phyloP scores from a whole-genome alignment of 176 grass and related monocot species.

The Rhipidocladum racemiflorum region DNA sequence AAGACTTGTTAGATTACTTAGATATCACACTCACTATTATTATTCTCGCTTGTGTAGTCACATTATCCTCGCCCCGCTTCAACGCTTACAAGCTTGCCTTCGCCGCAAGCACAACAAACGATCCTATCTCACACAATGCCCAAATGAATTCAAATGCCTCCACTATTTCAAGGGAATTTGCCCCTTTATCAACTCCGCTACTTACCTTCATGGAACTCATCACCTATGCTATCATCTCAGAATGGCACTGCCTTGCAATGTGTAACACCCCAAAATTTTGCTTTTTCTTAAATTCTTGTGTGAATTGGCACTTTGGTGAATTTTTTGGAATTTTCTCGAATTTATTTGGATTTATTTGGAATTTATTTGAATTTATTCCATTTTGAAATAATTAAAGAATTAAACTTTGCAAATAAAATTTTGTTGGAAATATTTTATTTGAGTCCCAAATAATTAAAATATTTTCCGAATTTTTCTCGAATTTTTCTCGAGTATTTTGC shows the following conservation, averaged over 20 bases:
- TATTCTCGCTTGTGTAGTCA: constrained; percentile 51
- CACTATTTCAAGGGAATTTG: constrained; percentile 62
- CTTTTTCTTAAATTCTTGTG: too few species aligned
- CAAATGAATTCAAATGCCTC: constrained; percentile 49
- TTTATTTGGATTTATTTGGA: too few species aligned
- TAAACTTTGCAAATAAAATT: too few species aligned
- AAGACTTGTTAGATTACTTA: not conserved
- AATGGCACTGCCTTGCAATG: constrained; percentile 59
- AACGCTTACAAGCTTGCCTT: constrained; percentile 41
- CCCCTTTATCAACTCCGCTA: constrained; percentile 74
- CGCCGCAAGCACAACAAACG: constrained; percentile 49
- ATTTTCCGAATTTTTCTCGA: too few species aligned
- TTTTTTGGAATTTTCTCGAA: too few species aligned
- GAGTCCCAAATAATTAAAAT: too few species aligned
- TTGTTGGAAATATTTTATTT: too few species aligned
- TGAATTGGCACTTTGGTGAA: too few species aligned
- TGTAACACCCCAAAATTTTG: too few species aligned
- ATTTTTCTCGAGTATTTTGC: too few species aligned
- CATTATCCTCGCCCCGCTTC: constrained; percentile 65
- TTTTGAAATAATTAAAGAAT: too few species aligned
- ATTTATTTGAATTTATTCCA: too few species aligned
- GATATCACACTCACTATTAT: constrained; percentile 15
- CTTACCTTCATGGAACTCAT: constrained; percentile 60
- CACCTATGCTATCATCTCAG: constrained; percentile 44
- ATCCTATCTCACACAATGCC: constrained; percentile 48